Percentiles rank a stretch among this genome's conserved stretches.
Conservation (phyloP, 139 green algal genomes). For the Chlamydomonas eustigma region DNA sequence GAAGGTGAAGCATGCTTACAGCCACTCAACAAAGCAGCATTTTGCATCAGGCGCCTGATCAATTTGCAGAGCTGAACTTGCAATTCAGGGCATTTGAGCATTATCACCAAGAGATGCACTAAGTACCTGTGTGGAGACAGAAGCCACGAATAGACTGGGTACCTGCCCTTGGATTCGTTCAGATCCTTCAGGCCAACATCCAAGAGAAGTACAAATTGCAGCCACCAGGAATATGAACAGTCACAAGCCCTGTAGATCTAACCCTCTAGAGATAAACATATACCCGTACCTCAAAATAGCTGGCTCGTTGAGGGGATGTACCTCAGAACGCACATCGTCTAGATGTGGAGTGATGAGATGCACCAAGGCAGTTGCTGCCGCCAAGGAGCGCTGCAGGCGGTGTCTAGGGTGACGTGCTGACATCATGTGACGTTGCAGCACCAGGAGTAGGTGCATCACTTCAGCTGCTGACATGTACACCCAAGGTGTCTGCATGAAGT, state of each 20-base stretch:
- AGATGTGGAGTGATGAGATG: neutral
- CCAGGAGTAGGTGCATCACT: neutral
- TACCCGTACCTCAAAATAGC: no score
- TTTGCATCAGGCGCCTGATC: constrained; percentile 6
- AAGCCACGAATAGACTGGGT: neutral
- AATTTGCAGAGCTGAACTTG: constrained; percentile 10
- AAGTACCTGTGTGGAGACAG: constrained; percentile 21
- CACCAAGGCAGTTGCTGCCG: neutral
- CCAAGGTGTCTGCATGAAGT: constrained; percentile 1
- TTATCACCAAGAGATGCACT: constrained; percentile 26
- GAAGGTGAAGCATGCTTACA: no score
- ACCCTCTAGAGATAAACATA: no score
- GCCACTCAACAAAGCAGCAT: no score
- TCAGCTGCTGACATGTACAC: neutral
- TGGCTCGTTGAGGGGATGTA: no score
- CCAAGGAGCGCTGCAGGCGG: neutral
- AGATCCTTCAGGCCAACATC: no score
- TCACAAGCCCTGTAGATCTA: no score
- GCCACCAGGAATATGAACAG: no score
- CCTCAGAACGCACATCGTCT: no score
- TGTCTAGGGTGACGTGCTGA: neutral
- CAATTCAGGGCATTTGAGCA: constrained; percentile 8
- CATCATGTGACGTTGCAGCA: neutral
- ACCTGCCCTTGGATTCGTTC: neutral
- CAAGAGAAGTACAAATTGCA: no score